These are phyloP conservation scores for Sporothrix schenckii DNA, from an alignment of 2,329 filamentous ascomycete genomes.

Conservation along the genomic window DNA sequence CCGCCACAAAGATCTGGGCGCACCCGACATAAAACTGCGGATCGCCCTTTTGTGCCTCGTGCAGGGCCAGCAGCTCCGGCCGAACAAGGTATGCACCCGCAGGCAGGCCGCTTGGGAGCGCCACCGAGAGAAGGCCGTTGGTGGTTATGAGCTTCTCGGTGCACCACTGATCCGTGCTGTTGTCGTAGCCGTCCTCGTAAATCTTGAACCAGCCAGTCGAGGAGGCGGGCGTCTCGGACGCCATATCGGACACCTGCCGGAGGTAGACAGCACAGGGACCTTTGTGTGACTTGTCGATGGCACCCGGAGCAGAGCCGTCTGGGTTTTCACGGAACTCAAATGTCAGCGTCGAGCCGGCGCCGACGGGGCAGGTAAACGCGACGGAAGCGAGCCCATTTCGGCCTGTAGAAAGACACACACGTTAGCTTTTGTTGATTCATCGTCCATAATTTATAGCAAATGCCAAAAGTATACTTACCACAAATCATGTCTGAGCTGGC, in stretches of 20 bases:
- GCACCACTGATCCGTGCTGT: conserved; percentile 63
- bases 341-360: conserved; percentile 60
- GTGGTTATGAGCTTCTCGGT: conserved; percentile 68
- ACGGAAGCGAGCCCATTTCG: conserved; percentile 51
- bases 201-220: conserved; percentile 74
- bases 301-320: conserved; percentile 55
- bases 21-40: conserved; percentile 77
- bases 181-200: conserved; percentile 69
- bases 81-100: conserved; percentile 72
- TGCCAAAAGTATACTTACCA: conserved; percentile 52
- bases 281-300: conserved; percentile 64
- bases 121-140: conserved; percentile 64
- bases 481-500: conserved; percentile 68
- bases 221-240: conserved; percentile 57
- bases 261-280: conserved; percentile 75
- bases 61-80: conserved; percentile 70
- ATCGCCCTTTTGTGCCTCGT: conserved; percentile 60
- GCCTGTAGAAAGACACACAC: conserved; percentile 41
- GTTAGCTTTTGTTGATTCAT: conserved; percentile 23
- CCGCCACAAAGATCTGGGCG: conserved; percentile 67
- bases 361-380: conserved; percentile 53
- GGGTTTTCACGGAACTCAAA: conserved; percentile 69
- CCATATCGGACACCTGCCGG: conserved; percentile 66
- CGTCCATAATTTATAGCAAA: neutral
- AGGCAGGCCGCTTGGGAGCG: conserved; percentile 63